Evolutionary conservation across 371 early-diverging fungal species (phyloP).

Genomic region (Circinella umbellata): DNA sequence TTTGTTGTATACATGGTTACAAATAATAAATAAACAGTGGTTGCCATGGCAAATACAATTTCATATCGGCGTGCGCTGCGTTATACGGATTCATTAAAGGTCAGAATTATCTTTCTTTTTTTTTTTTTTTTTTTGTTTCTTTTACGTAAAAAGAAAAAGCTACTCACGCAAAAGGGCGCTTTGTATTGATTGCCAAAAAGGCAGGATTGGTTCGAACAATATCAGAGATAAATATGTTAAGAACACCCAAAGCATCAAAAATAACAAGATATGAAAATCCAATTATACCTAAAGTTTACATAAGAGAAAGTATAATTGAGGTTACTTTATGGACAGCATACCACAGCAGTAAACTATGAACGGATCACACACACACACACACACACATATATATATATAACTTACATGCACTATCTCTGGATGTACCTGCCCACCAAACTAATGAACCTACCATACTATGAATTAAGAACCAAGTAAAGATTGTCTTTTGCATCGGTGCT

Average conservation of each 20-base stretch:
- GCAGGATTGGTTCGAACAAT: conserved; percentile 51
- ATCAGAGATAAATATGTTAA: conserved; percentile 61
- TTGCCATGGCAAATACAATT: conserved; percentile 63
- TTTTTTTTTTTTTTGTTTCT: neutral
- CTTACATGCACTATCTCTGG: conserved; percentile 58
- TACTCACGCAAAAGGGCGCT: conserved; percentile 65
- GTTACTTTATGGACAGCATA: too few species aligned
- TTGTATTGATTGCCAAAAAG: conserved; percentile 54
- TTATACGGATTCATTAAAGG: neutral
- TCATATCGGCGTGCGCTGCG: conserved; percentile 62
- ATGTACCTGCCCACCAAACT: conserved; percentile 57
- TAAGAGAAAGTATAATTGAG: too few species aligned
- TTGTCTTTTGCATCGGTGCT: conserved; percentile 60
- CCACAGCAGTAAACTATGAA: too few species aligned
- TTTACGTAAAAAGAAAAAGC: neutral
- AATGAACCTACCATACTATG: conserved; percentile 53
- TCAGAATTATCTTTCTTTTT: neutral
- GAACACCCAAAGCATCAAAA: conserved; percentile 69
- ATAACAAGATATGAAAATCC: conserved; percentile 61
- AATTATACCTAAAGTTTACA: conserved; percentile 40
- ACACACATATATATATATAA: neutral
- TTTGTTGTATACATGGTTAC: conserved; percentile 73
- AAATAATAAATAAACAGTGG: conserved; percentile 63
- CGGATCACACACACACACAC: too few species aligned
- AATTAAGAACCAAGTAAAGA: conserved; percentile 63